Percentiles rank a stretch among this genome's conserved stretches.
These are phyloP conservation scores for Pulveroboletus sp. DNA, from an alignment of 768 basidiomycete genomes.

Conservation along the genomic window DNA sequence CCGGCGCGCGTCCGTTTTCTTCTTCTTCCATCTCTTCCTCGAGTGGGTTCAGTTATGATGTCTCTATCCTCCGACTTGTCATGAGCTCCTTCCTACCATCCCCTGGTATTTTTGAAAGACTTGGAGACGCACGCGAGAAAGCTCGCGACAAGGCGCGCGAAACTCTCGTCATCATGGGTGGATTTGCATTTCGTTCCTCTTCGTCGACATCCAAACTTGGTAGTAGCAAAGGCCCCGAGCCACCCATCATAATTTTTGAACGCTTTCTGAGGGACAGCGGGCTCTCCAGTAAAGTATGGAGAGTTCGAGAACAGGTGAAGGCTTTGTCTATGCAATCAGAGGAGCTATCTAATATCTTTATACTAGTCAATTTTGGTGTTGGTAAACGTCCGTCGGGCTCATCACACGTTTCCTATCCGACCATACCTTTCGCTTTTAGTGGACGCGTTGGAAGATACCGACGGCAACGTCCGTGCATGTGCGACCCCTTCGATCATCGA, in stretches of 20 bases:
- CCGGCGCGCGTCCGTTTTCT: conserved; percentile 38
- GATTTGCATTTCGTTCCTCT: conserved; percentile 61
- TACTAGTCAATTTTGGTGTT: conserved; percentile 58
- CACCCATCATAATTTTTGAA: conserved; percentile 67
- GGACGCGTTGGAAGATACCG: conserved; percentile 83
- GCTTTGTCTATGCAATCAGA: neutral
- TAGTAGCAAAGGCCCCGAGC: conserved; percentile 61
- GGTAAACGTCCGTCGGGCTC: conserved; percentile 65
- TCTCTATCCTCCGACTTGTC: conserved; percentile 58
- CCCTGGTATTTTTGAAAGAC: conserved; percentile 75
- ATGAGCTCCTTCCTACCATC: conserved; percentile 65
- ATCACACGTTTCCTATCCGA: conserved; percentile 74
- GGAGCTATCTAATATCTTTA: neutral
- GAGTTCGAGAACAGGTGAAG: conserved; percentile 79
- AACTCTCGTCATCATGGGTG: conserved; percentile 68
- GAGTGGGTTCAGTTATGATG: conserved; percentile 43
- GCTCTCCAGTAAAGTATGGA: conserved; percentile 77
- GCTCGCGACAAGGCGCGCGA: conserved; percentile 72
- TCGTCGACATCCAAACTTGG: conserved; percentile 41
- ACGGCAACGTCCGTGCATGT: conserved; percentile 83
- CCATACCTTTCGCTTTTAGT: conserved; percentile 78
- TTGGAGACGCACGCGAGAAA: conserved; percentile 72
- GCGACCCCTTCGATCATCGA: conserved; percentile 76
- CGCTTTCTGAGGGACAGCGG: conserved; percentile 66
- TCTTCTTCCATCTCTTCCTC: conserved; percentile 50